Percentiles rank a stretch among this genome's conserved stretches.
These are phyloP conservation scores for Heterobasidion parviporum DNA, from an alignment of 1,284 basidiomycete species.

Conservation along the genomic window DNA sequence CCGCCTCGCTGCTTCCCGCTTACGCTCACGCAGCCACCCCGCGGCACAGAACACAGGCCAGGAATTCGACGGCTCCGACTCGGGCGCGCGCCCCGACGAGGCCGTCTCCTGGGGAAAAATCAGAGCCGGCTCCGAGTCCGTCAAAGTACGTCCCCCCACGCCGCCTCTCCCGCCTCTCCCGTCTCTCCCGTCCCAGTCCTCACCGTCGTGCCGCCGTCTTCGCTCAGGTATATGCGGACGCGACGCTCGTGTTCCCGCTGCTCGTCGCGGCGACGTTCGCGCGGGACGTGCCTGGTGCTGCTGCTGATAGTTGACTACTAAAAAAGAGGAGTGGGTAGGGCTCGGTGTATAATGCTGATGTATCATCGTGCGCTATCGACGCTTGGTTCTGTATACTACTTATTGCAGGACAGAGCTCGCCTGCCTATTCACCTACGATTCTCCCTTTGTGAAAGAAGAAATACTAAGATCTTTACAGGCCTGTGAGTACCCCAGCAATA, in stretches of 20 bases:
- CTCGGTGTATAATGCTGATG: not conserved
- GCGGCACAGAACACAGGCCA: slow-evolving; percentile 84
- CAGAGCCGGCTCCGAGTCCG: slow-evolving; percentile 79
- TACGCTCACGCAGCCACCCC: no score
- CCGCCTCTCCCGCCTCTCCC: not conserved
- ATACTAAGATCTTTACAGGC: no score
- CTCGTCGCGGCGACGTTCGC: slow-evolving; percentile 68
- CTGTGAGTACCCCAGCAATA: no score
- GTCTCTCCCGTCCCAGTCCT: not conserved
- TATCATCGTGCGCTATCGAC: not conserved
- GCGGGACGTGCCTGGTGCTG: slow-evolving; percentile 14
- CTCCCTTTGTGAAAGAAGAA: no score
- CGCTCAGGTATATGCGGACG: slow-evolving; percentile 44
- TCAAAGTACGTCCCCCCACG: slow-evolving; percentile 60
- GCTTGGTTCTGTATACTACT: no score
- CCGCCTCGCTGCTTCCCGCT: no score
- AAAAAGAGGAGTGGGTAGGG: not conserved
- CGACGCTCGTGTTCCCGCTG: slow-evolving; percentile 68
- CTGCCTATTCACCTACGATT: no score
- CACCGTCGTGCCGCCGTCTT: not conserved
- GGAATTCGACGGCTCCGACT: slow-evolving; percentile 98
- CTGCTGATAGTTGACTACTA: not conserved
- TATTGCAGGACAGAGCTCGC: no score
- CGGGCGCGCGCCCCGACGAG: slow-evolving; percentile 95
- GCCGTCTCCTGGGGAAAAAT: slow-evolving; percentile 99